Evolutionary conservation across 345 rosid genomes (phyloP).

Genomic region (Linum trigynum): DNA sequence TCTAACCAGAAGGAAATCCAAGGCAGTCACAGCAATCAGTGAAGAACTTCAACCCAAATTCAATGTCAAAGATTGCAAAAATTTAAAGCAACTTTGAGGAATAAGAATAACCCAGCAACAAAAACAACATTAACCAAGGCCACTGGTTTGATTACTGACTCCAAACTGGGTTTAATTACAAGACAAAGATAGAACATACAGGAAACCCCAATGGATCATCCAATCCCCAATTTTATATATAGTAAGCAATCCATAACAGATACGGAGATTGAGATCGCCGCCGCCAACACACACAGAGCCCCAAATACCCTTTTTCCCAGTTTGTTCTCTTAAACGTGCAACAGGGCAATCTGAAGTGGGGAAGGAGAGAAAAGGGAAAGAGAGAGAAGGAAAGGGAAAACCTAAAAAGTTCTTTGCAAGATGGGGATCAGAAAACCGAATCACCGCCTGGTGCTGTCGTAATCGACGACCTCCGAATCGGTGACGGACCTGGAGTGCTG

Average conservation of each 20-base stretch:
- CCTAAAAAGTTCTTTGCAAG: background rate
- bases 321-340: background rate
- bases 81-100: background rate
- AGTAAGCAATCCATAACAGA: too few species aligned
- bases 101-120: background rate
- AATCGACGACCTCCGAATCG: conserved; percentile 27
- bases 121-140: background rate
- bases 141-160: background rate
- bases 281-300: background rate
- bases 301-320: background rate
- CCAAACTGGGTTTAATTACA: background rate
- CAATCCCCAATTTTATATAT: background rate
- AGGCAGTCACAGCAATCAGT: background rate
- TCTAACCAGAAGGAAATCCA: background rate
- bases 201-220: background rate
- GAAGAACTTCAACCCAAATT: background rate
- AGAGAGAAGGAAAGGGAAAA: background rate
- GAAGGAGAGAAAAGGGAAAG: background rate
- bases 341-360: background rate
- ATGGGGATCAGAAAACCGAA: background rate
- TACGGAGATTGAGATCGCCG: background rate
- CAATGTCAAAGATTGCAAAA: background rate
- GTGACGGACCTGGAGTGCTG: conserved; percentile 27
- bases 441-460: conserved; percentile 17
- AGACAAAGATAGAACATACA: background rate